phyloP scores from a whole-genome alignment of 805 yeast genomes.

The Pichia manshurica region DNA sequence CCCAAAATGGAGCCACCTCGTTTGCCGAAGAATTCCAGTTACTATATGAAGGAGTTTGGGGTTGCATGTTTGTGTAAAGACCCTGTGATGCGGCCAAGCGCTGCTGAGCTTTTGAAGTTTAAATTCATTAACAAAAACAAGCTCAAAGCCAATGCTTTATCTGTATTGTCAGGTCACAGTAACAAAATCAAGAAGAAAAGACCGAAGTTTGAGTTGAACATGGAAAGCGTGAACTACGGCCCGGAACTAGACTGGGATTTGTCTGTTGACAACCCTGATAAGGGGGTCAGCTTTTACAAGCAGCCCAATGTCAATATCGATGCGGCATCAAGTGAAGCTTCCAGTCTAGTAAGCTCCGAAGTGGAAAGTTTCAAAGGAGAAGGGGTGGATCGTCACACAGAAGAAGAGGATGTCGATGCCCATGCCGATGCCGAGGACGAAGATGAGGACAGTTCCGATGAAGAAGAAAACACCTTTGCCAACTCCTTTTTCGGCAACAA shows the following conservation, averaged over 20 bases:
- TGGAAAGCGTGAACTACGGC: conserved; percentile 20
- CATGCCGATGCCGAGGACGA: background rate
- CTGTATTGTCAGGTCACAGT: conserved; percentile 2
- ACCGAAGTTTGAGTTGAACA: conserved; percentile 36
- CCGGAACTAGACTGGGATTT: conserved; percentile 26
- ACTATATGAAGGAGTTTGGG: conserved; percentile 49
- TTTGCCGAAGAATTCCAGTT: conserved; percentile 35
- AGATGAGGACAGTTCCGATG: background rate
- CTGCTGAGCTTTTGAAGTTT: conserved; percentile 47
- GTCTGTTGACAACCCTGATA: background rate
- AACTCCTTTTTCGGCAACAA: background rate
- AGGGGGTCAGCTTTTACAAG: too few species aligned
- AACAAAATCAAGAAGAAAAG: conserved; percentile 23
- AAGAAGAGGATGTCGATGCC: background rate
- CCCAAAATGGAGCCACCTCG: conserved; percentile 62
- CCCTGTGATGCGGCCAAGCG: conserved; percentile 60
- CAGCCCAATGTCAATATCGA: too few species aligned
- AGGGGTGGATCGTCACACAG: too few species aligned
- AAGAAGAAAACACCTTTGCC: conserved; percentile 2
- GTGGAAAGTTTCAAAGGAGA: background rate
- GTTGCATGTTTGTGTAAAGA: conserved; percentile 60
- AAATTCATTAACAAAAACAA: conserved; percentile 42
- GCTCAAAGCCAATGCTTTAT: conserved; percentile 23
- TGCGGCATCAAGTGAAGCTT: too few species aligned
- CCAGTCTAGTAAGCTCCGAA: too few species aligned